phyloP scores from a whole-genome alignment of 805 yeast species.

The Candida ulmi region DNA sequence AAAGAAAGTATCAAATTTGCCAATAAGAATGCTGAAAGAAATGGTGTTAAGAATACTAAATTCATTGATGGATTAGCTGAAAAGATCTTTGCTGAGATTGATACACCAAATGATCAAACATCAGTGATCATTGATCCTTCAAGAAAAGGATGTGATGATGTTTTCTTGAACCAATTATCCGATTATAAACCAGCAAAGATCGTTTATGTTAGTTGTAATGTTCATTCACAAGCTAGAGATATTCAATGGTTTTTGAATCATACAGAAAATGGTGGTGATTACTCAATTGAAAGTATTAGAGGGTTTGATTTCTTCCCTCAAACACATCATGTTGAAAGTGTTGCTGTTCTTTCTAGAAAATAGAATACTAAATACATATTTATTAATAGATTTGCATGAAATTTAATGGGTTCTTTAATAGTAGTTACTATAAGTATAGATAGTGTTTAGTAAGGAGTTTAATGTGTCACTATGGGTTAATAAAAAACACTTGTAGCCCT shows the following conservation, averaged over 20 bases:
- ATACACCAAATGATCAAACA: constrained; percentile 70
- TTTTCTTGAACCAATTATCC: constrained; percentile 79
- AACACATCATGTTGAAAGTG: constrained; percentile 88
- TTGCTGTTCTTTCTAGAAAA: constrained; percentile 55
- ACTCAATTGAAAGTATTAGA: constrained; percentile 72
- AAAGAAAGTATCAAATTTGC: constrained; percentile 91
- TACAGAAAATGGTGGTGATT: constrained; percentile 55
- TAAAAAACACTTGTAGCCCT: no score
- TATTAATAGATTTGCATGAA: no score
- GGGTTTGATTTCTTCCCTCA: constrained; percentile 98
- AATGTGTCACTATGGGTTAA: no score
- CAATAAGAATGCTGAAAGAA: constrained; percentile 66
- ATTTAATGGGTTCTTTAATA: no score
- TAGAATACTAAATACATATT: background rate
- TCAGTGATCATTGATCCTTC: constrained; percentile 96
- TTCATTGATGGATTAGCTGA: constrained; percentile 94
- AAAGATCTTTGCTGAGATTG: constrained; percentile 72
- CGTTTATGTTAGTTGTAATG: constrained; percentile 96
- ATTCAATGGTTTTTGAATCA: constrained; percentile 72
- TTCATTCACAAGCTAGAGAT: constrained; percentile 96
- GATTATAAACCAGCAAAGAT: constrained; percentile 79
- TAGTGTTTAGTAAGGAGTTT: no score
- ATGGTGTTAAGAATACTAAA: constrained; percentile 69
- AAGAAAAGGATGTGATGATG: constrained; percentile 91
- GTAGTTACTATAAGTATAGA: no score